A percentile compares a stretch with the other conserved stretches of the same genome.
Conservation (phyloP, 179 eudicot species). For the Nepenthes alata region DNA sequence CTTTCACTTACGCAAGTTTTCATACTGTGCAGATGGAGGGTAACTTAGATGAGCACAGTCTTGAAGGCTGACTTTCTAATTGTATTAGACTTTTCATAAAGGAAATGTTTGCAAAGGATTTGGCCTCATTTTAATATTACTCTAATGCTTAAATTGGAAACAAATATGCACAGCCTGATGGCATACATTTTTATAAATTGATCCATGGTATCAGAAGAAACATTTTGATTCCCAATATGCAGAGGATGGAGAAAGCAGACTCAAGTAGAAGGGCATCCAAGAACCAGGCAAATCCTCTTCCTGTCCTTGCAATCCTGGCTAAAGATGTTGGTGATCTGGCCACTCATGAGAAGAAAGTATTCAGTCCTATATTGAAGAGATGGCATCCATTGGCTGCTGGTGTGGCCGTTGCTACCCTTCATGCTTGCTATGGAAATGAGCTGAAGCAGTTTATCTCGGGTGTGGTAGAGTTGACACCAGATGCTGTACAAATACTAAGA, state of each 20-base stretch:
- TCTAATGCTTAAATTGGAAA: too few species aligned
- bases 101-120: too few species aligned
- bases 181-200: neutral
- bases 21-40: too few species aligned
- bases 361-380: conserved; percentile 86
- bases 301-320: conserved; percentile 85
- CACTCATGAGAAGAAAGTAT: conserved; percentile 67
- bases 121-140: too few species aligned
- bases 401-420: conserved; percentile 94
- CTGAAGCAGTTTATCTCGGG: conserved; percentile 79
- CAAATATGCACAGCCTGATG: too few species aligned
- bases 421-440: conserved; percentile 93
- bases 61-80: too few species aligned
- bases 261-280: conserved; percentile 87
- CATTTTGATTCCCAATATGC: conserved; percentile 18
- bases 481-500: conserved; percentile 74
- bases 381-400: conserved; percentile 99
- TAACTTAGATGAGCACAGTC: too few species aligned
- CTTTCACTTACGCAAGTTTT: too few species aligned
- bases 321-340: conserved; percentile 94
- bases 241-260: conserved; percentile 98
- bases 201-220: conserved; percentile 1
- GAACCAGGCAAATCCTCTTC: conserved; percentile 82
- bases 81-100: too few species aligned
- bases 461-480: conserved; percentile 79